Evolutionary conservation across 2,329 filamentous ascomycete species (phyloP).

Genomic region (Graphilbum fragrans): DNA sequence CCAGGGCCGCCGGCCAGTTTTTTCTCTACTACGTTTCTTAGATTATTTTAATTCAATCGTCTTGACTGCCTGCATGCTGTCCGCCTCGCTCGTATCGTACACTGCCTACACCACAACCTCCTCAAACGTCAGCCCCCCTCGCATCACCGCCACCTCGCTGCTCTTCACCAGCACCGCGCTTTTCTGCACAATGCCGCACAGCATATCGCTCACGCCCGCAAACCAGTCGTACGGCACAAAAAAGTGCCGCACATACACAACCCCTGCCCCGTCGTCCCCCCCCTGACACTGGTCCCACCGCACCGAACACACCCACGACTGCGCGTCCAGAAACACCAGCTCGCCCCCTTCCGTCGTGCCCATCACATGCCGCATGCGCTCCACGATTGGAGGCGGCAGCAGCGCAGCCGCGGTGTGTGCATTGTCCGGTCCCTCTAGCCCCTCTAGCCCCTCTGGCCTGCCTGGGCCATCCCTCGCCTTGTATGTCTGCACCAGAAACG

Average conservation of each 20-base stretch:
- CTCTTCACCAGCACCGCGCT: too few species aligned
- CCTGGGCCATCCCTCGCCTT: background rate
- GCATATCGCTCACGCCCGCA: constrained; percentile 11
- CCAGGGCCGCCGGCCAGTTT: too few species aligned
- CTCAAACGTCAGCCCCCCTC: too few species aligned
- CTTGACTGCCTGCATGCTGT: too few species aligned
- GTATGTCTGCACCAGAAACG: constrained; percentile 4
- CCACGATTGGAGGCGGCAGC: background rate
- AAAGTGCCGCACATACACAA: constrained; percentile 13
- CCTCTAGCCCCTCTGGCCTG: background rate
- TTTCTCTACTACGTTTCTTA: too few species aligned
- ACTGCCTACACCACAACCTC: too few species aligned
- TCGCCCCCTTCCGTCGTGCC: constrained; percentile 10
- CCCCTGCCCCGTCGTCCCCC: background rate
- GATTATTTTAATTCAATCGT: too few species aligned
- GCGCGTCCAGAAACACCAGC: constrained; percentile 16
- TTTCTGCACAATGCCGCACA: constrained; percentile 2
- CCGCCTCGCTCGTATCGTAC: too few species aligned
- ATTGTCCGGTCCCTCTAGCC: background rate
- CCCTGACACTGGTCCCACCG: constrained; percentile 7
- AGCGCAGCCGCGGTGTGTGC: background rate
- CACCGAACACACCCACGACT: constrained; percentile 17
- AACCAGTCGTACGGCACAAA: constrained; percentile 21
- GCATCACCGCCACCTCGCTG: too few species aligned
- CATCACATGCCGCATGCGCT: constrained; percentile 12